A percentile compares a stretch with the other conserved stretches of the same genome.
Evolutionary conservation across 805 yeast species (phyloP).

Genomic region (Lipomyces lipofer): DNA sequence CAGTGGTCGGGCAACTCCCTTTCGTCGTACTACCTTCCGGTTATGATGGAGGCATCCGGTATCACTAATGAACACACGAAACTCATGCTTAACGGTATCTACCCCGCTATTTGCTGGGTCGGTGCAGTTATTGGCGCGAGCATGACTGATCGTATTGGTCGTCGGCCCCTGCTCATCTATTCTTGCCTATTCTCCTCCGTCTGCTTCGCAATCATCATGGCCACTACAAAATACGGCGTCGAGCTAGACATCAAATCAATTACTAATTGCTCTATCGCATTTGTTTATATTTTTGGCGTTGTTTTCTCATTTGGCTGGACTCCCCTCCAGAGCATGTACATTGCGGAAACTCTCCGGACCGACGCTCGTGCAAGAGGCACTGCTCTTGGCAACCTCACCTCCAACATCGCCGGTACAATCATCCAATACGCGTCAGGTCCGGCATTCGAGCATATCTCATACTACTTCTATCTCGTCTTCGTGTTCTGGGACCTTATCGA

Average conservation of each 20-base stretch:
- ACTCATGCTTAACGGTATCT: constrained; percentile 52
- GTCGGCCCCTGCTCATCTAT: constrained; percentile 31
- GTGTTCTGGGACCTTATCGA: constrained; percentile 53
- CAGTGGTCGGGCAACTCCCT: constrained; percentile 54
- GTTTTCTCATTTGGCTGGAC: constrained; percentile 22
- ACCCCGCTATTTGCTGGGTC: constrained; percentile 45
- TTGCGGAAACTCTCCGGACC: constrained; percentile 34
- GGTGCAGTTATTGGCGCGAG: constrained; percentile 16
- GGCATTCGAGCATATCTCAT: constrained; percentile 51
- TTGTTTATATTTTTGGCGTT: constrained; percentile 17
- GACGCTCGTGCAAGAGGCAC: constrained; percentile 47
- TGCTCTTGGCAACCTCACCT: constrained; percentile 34
- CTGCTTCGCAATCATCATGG: constrained; percentile 44
- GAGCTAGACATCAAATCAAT: constrained; percentile 39
- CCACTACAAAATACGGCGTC: constrained; percentile 50
- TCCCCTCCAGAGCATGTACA: constrained; percentile 30
- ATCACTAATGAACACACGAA: constrained; percentile 48
- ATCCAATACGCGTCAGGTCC: constrained; percentile 42
- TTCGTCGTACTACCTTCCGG: constrained; percentile 52
- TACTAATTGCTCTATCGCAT: constrained; percentile 11
- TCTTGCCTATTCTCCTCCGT: constrained; percentile 40
- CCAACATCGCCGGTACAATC: constrained; percentile 32
- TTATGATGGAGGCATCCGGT: constrained; percentile 54
- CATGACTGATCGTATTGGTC: no score
- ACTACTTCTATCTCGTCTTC: constrained; percentile 63